Evolutionary conservation across 352 stramenopile species (phyloP).

Genomic region (Phytophthora pinifolia): DNA sequence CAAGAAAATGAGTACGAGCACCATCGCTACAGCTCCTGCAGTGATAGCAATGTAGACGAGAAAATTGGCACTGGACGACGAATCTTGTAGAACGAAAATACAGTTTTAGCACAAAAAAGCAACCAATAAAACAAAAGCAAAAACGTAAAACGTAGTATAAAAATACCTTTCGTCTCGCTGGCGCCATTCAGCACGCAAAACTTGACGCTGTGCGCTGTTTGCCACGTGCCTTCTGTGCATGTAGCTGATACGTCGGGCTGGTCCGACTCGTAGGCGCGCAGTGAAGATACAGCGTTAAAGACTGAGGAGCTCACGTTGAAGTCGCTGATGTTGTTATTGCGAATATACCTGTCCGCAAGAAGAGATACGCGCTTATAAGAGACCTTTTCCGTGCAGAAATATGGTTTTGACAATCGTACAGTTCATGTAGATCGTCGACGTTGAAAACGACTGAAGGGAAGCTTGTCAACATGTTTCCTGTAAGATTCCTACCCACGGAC

Average conservation of each 20-base stretch:
- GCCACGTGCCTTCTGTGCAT: slow-evolving; percentile 28
- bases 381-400: neutral
- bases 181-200: slow-evolving; percentile 35
- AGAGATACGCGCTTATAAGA: neutral
- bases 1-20: slow-evolving; percentile 26
- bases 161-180: neutral
- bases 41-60: slow-evolving; percentile 24
- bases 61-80: slow-evolving; percentile 14
- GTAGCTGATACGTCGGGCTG: slow-evolving; percentile 12
- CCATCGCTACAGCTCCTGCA: slow-evolving; percentile 11
- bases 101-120: neutral
- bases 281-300: slow-evolving; percentile 13
- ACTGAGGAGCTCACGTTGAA: slow-evolving; percentile 30
- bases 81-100: too few species aligned
- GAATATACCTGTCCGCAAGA: slow-evolving; percentile 30
- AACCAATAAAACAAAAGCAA: slow-evolving; percentile 1
- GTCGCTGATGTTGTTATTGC: slow-evolving; percentile 35
- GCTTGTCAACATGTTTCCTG: slow-evolving; percentile 30
- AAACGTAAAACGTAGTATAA: too few species aligned
- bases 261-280: slow-evolving; percentile 34
- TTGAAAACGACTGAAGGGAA: slow-evolving; percentile 37
- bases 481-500: slow-evolving; percentile 26
- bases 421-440: slow-evolving; percentile 25
- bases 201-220: slow-evolving; percentile 23
- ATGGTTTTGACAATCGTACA: slow-evolving; percentile 14